These are phyloP conservation scores for Nadsonia commutata DNA, from an alignment of 1,139 yeast genomes.

Conservation along the genomic window DNA sequence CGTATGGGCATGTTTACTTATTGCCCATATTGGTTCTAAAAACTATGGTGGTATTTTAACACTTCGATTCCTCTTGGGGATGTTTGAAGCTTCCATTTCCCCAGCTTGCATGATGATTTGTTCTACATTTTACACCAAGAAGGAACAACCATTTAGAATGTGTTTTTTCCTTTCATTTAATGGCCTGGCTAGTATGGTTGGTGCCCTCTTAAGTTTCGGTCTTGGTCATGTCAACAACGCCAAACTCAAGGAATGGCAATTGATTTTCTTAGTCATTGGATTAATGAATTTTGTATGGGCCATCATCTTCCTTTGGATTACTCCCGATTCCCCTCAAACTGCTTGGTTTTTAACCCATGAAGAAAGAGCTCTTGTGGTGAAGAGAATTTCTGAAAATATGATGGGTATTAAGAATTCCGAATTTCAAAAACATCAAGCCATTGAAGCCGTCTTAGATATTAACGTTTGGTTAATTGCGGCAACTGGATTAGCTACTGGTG, in stretches of 20 bases:
- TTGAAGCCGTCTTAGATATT: conserved; percentile 25
- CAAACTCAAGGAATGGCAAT: conserved; percentile 20
- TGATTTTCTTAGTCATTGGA: conserved; percentile 25
- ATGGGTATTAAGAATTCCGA: conserved; percentile 38
- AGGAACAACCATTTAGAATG: conserved; percentile 34
- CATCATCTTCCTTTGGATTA: conserved; percentile 27
- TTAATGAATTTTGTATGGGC: conserved; percentile 31
- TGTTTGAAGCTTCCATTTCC: conserved; percentile 39
- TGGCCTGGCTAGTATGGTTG: conserved; percentile 25
- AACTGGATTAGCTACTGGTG: conserved; percentile 27
- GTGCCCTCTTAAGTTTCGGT: conserved; percentile 21
- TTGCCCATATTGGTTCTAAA: conserved; percentile 34
- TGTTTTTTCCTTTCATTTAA: conserved; percentile 13
- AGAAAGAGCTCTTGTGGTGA: conserved; percentile 39
- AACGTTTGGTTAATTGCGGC: conserved; percentile 33
- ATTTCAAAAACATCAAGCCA: conserved; percentile 37
- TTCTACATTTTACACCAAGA: conserved; percentile 38
- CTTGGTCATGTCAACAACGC: conserved; percentile 29
- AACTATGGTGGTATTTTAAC: conserved; percentile 35
- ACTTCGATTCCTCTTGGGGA: conserved; percentile 35
- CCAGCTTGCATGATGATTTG: conserved; percentile 42
- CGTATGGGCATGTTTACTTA: conserved; percentile 37
- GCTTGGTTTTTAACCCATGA: conserved; percentile 37
- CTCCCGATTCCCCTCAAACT: conserved; percentile 41
- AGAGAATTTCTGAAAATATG: conserved; percentile 33